Evolutionary conservation across 306 rosid genomes (phyloP), one percentile per base, ranked within the genome.

Genomic region (Glycine tomentella): DNA sequence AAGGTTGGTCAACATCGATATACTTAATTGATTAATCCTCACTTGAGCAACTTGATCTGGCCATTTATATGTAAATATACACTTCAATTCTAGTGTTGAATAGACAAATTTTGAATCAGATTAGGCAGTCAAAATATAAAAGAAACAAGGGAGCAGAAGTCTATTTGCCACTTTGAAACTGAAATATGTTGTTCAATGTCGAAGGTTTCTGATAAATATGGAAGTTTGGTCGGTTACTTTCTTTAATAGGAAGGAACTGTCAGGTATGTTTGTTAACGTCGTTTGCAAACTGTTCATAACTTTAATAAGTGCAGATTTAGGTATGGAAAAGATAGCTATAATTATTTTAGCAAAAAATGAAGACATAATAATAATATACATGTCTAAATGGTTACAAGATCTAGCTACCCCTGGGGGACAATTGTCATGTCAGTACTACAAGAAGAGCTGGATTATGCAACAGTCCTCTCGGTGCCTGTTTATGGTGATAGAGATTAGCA

Each of bases 381-480:
- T 71, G 40, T 17, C 11, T 25, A 1, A 49, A 15, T 49, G 42
- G 34, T 46, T 33, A 10, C 20, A 63, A 33, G 66, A 38, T 73
- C 65, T 38, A 76, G 59, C 38, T 3, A 65, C 38, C 16, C 2
- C 0, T n/a, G n/a, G 64, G 72, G 36, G 75, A 52, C 81, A 67
- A 38, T 53, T 38, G 75, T 66, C 46, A 51, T 52, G 53, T 44
- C 45, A 40, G 42, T 67, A 20, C 50, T 77, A 68, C 20, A 13
- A 61, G 15, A 76, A 45, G 78, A 71, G n/a, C n/a, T n/a, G n/a
- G n/a, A n/a, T n/a, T n/a, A n/a, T n/a, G 58, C 61, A 63, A 13
- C 25, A 20, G 25, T 20, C 25, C n/a, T n/a, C 25, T 20, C 11
- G 34, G 59, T 74, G 59, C 25, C 12, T 75, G 50, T 42, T 71